Evolutionary conservation across 2,329 filamentous ascomycete species (phyloP), one percentile per base, ranked within the genome.

Genomic region (Acrocalymma vagum): DNA sequence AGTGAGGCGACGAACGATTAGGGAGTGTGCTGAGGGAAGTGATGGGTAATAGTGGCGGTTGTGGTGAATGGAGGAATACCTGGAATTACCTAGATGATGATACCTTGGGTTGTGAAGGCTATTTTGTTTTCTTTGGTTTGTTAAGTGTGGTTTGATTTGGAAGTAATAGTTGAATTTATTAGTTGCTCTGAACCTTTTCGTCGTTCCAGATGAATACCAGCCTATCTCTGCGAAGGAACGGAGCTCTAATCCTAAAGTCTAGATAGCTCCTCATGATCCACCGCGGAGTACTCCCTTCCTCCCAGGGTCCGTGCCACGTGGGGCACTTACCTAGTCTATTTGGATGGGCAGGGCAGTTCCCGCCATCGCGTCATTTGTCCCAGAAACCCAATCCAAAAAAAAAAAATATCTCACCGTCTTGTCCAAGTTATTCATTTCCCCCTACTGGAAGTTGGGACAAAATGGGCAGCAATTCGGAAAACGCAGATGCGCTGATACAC

Each of bases 401-500:
- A 35, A 35, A 17, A 8, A 17, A 16, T 17, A 25, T n/a, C 9
- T 25, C n/a, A 9, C 9, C 23, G 9, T n/a, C 23, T 25, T 9
- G 23, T 25, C 23, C 23, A 9, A 25, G 23, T 25, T 25, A 25
- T 25, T n/a, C n/a, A n/a, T n/a, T n/a, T n/a, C n/a, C n/a, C n/a
- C n/a, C n/a, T n/a, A n/a, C n/a, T n/a, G n/a, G n/a, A n/a, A n/a
- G n/a, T n/a, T n/a, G n/a, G n/a, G n/a, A 27, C 40, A 53, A 23
- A n/a, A 63, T 63, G 60, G 28, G 20, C 13, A 42, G 44, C 33
- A 50, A 43, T 21, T 32, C 42, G 29, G 45, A 53, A 18, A 57
- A 62, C 6, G 45, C 54, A 8, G 81, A 84, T 53, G 75, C 80
- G 38, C 75, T 86, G 53, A 73, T 86, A 40, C 75, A 71, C 48